Evolutionary conservation across 805 yeast species (phyloP).

Genomic region (Monosporozyma aerobia): DNA sequence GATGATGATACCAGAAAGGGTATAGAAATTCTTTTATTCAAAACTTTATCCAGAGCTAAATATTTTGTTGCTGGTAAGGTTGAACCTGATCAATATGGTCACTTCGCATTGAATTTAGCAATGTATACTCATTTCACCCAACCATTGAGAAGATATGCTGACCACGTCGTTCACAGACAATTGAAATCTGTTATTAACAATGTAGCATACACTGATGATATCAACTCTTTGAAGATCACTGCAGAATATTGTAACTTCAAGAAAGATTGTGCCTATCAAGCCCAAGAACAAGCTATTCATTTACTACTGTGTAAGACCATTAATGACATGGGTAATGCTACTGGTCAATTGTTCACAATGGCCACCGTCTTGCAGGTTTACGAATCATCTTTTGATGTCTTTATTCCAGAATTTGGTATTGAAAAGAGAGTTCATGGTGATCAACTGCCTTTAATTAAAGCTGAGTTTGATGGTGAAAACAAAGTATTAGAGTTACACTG

Average conservation of each 20-base stretch:
- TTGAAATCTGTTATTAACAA: constrained; percentile 53
- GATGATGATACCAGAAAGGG: constrained; percentile 59
- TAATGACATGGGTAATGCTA: constrained; percentile 56
- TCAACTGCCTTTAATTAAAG: constrained; percentile 84
- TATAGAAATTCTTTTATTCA: constrained; percentile 68
- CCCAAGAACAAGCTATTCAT: constrained; percentile 93
- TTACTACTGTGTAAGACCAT: constrained; percentile 74
- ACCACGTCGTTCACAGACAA: constrained; percentile 87
- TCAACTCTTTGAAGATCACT: constrained; percentile 65
- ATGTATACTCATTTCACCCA: constrained; percentile 89
- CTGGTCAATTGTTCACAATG: constrained; percentile 76
- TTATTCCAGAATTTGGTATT: constrained; percentile 86
- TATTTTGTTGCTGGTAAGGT: constrained; percentile 83
- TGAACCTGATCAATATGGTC: constrained; percentile 68
- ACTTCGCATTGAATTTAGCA: constrained; percentile 75
- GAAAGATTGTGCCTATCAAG: constrained; percentile 85
- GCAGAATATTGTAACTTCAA: constrained; percentile 93
- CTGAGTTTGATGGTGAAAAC: constrained; percentile 71
- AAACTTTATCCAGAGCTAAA: constrained; percentile 77
- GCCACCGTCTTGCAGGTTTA: constrained; percentile 88
- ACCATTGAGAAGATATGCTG: constrained; percentile 87
- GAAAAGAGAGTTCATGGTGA: constrained; percentile 97
- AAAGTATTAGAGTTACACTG: constrained; percentile 75
- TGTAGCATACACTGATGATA: constrained; percentile 40
- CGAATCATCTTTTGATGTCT: constrained; percentile 91